Conservation (phyloP, 441 rosid genomes). For the Arabidopsis hybrid region DNA sequence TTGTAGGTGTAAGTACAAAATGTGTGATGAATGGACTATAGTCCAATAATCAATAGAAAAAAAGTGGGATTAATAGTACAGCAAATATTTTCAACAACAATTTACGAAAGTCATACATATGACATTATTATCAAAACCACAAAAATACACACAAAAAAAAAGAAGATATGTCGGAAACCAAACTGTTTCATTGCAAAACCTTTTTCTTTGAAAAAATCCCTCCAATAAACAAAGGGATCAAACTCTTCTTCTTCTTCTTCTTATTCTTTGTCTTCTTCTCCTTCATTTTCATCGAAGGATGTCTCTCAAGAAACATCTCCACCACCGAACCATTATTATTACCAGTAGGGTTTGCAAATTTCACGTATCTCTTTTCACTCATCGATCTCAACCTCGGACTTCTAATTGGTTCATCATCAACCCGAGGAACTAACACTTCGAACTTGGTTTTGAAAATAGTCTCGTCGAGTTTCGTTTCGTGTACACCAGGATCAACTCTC, state of each 20-base stretch:
- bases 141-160: conserved; percentile 5
- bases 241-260: conserved; percentile 77
- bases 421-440: conserved; percentile 42
- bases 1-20: too few relatives aligned
- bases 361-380: conserved; percentile 68
- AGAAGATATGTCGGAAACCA: conserved; percentile 19
- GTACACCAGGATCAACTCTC: conserved; percentile 43
- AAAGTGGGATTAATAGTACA: too few relatives aligned
- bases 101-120: conserved; percentile 14
- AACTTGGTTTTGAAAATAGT: conserved; percentile 42
- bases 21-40: too few relatives aligned
- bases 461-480: conserved; percentile 46
- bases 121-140: conserved; percentile 26
- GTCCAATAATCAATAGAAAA: too few relatives aligned
- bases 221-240: conserved; percentile 81
- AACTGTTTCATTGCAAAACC: conserved; percentile 44
- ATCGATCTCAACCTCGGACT: conserved; percentile 42
- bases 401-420: conserved; percentile 21
- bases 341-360: conserved; percentile 69
- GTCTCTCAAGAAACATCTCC: conserved; percentile 62
- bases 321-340: conserved; percentile 50
- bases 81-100: conserved; percentile 7
- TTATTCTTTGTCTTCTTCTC: conserved; percentile 67
- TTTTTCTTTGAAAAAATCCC: conserved; percentile 78
- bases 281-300: conserved; percentile 66